Conservation (phyloP, 2,329 filamentous ascomycete genomes). For the Phialocephala sp. region DNA sequence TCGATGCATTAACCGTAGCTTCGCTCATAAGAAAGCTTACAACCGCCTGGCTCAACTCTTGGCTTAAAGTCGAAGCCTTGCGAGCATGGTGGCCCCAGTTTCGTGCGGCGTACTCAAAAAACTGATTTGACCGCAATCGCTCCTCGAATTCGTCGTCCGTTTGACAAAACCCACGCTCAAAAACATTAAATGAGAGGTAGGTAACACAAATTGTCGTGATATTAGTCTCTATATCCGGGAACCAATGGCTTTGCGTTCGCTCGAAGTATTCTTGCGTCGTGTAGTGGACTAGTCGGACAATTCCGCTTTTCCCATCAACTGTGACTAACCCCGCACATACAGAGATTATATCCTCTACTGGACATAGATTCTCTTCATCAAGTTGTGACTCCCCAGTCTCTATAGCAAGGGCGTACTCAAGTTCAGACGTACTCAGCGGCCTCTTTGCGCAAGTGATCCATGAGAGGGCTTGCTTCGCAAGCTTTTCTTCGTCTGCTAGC, state of each 20-base stretch:
- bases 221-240: conserved; percentile 29
- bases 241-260: conserved; percentile 20
- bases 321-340: conserved; percentile 37
- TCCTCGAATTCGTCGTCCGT: conserved; percentile 32
- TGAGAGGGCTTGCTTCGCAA: conserved; percentile 10
- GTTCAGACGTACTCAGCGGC: conserved; percentile 44
- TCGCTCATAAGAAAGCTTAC: background rate
- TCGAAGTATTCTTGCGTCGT: conserved; percentile 42
- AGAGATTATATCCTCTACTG: conserved; percentile 29
- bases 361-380: conserved; percentile 27
- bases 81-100: conserved; percentile 20
- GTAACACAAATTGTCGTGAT: conserved; percentile 37
- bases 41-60: too few species aligned
- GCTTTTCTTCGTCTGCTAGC: background rate
- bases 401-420: conserved; percentile 51
- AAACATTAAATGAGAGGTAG: conserved; percentile 41
- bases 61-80: background rate
- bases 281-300: conserved; percentile 38
- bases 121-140: conserved; percentile 33
- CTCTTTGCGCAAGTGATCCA: conserved; percentile 41
- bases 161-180: conserved; percentile 33
- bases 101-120: conserved; percentile 43
- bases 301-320: conserved; percentile 12
- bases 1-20: background rate
- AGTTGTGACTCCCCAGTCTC: conserved; percentile 33